Conservation (phyloP, 768 basidiomycete genomes). For the Multifurca ochricompacta region DNA sequence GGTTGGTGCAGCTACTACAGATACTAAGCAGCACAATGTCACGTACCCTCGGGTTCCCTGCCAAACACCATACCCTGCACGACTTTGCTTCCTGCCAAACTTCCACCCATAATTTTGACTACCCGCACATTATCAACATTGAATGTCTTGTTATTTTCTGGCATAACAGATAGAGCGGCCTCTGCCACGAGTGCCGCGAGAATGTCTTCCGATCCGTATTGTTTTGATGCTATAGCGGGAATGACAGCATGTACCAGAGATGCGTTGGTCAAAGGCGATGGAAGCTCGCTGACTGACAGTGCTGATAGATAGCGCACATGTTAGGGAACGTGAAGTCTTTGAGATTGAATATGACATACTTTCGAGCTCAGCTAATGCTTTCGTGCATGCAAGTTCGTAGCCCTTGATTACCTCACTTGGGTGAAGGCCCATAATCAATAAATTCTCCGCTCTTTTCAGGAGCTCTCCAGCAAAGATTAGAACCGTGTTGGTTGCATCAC, state of each 20-base stretch:
- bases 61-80: conserved; percentile 98
- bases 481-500: conserved; percentile 93
- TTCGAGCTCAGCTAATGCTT: conserved; percentile 82
- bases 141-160: conserved; percentile 79
- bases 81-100: conserved; percentile 73
- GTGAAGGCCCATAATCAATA: conserved; percentile 94
- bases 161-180: conserved; percentile 90
- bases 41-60: conserved; percentile 83
- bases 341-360: conserved; percentile 46
- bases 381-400: conserved; percentile 83
- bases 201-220: conserved; percentile 87
- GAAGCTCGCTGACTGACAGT: conserved; percentile 61
- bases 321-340: neutral
- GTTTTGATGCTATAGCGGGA: conserved; percentile 93
- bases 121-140: conserved; percentile 98
- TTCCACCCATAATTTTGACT: conserved; percentile 97
- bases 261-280: conserved; percentile 60
- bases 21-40: neutral
- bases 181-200: conserved; percentile 84
- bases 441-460: conserved; percentile 84
- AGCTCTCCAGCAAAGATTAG: conserved; percentile 94
- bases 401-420: conserved; percentile 94
- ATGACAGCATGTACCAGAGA: conserved; percentile 71
- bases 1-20: neutral
- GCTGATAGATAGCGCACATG: conserved; percentile 33